A percentile compares a stretch with the other conserved stretches of the same genome.
These are phyloP conservation scores for Kurtzmaniella quercitrusa DNA, from an alignment of 1,139 yeast species.

Conservation along the genomic window DNA sequence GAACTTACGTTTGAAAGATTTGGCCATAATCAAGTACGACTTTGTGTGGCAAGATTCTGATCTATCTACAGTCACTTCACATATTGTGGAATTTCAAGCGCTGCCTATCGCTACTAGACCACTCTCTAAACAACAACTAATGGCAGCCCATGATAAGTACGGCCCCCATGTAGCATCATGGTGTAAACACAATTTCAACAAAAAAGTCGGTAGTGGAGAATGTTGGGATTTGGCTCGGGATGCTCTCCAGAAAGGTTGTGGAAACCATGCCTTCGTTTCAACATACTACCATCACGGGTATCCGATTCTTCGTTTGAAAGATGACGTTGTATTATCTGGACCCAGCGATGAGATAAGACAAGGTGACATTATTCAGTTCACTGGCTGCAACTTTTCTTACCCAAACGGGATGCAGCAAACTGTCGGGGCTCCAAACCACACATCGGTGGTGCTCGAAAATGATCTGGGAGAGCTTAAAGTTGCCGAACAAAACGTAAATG, in stretches of 20 bases:
- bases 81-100: slow-evolving; percentile 39
- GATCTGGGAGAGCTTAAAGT: slow-evolving; percentile 32
- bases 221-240: slow-evolving; percentile 76
- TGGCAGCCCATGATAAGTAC: slow-evolving; percentile 36
- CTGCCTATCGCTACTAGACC: slow-evolving; percentile 40
- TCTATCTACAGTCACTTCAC: slow-evolving; percentile 15
- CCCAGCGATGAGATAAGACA: slow-evolving; percentile 35
- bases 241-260: slow-evolving; percentile 57
- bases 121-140: slow-evolving; percentile 37
- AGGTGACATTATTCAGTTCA: slow-evolving; percentile 42
- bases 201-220: slow-evolving; percentile 65
- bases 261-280: slow-evolving; percentile 58
- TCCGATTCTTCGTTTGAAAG: slow-evolving; percentile 39
- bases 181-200: slow-evolving; percentile 54
- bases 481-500: slow-evolving; percentile 61
- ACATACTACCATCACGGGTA: slow-evolving; percentile 56
- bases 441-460: slow-evolving; percentile 51
- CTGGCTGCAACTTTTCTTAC: slow-evolving; percentile 39
- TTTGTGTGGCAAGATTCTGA: slow-evolving; percentile 43
- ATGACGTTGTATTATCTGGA: slow-evolving; percentile 16
- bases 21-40: slow-evolving; percentile 42
- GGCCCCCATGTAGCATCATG: slow-evolving; percentile 60
- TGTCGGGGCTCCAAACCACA: slow-evolving; percentile 65
- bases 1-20: slow-evolving; percentile 45
- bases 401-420: slow-evolving; percentile 23